These are phyloP conservation scores for Biscogniauxia mediterranea DNA, from an alignment of 2,329 filamentous ascomycete genomes.

Conservation along the genomic window DNA sequence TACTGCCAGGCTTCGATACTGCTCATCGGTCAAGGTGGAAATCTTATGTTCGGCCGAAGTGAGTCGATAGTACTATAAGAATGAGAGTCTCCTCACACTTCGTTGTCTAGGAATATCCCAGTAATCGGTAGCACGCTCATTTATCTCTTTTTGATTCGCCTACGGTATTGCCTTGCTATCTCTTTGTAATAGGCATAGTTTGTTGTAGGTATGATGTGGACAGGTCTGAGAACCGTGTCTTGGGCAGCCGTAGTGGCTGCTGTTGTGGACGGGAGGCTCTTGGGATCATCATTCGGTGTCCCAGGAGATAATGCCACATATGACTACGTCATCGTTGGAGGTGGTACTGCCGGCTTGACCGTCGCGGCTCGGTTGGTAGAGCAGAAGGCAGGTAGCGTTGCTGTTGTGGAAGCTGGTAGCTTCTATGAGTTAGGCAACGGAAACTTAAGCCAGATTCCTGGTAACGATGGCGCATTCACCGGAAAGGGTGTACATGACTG, in stretches of 20 bases:
- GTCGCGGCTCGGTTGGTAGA: conserved; percentile 34
- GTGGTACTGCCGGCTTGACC: conserved; percentile 39
- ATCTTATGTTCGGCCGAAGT: background rate
- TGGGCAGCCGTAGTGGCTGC: background rate
- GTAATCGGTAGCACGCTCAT: background rate
- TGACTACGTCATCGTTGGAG: conserved; percentile 36
- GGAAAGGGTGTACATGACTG: conserved; percentile 16
- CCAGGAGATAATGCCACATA: conserved; percentile 22
- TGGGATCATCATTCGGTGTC: conserved; percentile 17
- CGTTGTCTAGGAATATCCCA: background rate
- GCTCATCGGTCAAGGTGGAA: background rate
- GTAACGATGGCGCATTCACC: conserved; percentile 24
- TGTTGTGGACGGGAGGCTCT: conserved; percentile 4
- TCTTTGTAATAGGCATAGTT: background rate
- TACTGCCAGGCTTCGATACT: background rate
- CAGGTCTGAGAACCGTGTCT: background rate
- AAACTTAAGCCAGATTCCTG: conserved; percentile 23
- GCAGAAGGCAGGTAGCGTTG: conserved; percentile 36
- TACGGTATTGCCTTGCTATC: background rate
- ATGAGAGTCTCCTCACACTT: background rate
- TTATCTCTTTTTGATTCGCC: background rate
- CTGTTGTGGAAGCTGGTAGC: conserved; percentile 39
- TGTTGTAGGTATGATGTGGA: background rate
- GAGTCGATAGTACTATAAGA: background rate
- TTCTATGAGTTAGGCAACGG: conserved; percentile 34